Base-by-base conservation (phyloP, 2,329 filamentous ascomycete genomes). In the Aspergillus sp. region DNA sequence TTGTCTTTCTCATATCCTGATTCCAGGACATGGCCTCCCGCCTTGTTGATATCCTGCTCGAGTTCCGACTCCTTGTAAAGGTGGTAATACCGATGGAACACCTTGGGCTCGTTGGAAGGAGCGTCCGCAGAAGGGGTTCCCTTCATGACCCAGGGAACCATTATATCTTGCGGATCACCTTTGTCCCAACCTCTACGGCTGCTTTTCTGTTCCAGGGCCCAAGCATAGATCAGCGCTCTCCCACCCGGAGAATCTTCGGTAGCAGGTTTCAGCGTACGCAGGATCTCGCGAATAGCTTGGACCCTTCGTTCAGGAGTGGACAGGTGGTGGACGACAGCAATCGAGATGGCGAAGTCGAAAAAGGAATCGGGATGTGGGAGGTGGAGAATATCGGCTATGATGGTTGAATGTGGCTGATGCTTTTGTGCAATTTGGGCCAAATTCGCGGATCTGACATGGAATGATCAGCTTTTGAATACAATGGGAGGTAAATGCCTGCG, bases 1-100 rank as follows among this genome's bases (percentile, higher is more conserved):
- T 99, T 99, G 74, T 98, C 95, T 80, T 89, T 93, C 74, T 99
- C 95, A 77, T 98, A 99, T 36, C 95, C 95, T 61, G 87, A 87
- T 66, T 91, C 88, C 23, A 95, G 70, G 13, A 97, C 87, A 52
- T 78, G 79, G 7, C 93, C 95, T 17, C 92, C 92, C 19, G 89
- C 93, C 15, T 84, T 82, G 54, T 76, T 74, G 59, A 97, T 85
- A 73, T 97, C 91, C 47, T 86, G 83, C 73, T 97, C 92, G 60
- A 99, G 81, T 79, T 99, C 95, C 15, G 91, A 91, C 72, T 91
- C 85, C 57, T 86, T 84, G 77, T 97, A 99, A 25, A 99, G 81
- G 78, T 99, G 95, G 74, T 99, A 99, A 75, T 97, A 99, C 55
- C 95, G 85, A 74, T 96, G 87, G 73, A 91, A 97, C 0, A 67